phyloP scores from a whole-genome alignment of 257 asterid species.

The Scutellaria galericulata region DNA sequence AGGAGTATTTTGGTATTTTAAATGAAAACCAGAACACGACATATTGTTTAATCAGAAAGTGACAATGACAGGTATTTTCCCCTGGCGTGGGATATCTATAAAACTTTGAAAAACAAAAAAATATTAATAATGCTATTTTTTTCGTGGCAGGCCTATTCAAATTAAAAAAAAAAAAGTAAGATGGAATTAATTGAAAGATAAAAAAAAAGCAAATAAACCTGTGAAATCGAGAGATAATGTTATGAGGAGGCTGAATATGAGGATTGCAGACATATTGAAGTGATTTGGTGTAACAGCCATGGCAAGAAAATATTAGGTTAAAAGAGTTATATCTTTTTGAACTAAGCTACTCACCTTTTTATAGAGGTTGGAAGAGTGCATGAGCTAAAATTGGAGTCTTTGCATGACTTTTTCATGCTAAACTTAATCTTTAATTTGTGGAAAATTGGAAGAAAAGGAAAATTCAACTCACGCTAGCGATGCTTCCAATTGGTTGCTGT shows the following conservation, averaged over 20 bases:
- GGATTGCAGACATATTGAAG: background rate
- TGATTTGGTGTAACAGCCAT: conserved; percentile 19
- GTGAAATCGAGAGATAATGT: conserved; percentile 13
- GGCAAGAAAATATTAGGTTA: background rate
- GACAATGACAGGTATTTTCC: too few species aligned
- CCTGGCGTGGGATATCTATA: too few species aligned
- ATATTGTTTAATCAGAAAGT: too few species aligned
- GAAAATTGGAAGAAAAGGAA: too few species aligned
- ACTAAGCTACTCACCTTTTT: background rate
- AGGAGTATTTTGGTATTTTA: too few species aligned
- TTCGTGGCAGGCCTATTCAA: too few species aligned
- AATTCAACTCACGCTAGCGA: too few species aligned
- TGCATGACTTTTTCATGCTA: background rate
- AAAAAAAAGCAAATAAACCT: background rate
- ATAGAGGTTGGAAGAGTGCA: background rate
- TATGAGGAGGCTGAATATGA: background rate
- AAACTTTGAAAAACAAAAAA: too few species aligned
- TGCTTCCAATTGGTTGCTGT: too few species aligned
- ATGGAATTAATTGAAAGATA: background rate
- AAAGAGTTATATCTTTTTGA: background rate
- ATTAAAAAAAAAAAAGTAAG: background rate
- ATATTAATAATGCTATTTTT: too few species aligned
- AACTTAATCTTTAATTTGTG: too few species aligned
- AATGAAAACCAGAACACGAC: too few species aligned
- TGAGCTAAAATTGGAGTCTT: background rate